Evolutionary conservation across 2,329 filamentous ascomycete genomes (phyloP), one percentile per base, ranked within the genome.

Genomic region (Phyllosticta capitalensis): DNA sequence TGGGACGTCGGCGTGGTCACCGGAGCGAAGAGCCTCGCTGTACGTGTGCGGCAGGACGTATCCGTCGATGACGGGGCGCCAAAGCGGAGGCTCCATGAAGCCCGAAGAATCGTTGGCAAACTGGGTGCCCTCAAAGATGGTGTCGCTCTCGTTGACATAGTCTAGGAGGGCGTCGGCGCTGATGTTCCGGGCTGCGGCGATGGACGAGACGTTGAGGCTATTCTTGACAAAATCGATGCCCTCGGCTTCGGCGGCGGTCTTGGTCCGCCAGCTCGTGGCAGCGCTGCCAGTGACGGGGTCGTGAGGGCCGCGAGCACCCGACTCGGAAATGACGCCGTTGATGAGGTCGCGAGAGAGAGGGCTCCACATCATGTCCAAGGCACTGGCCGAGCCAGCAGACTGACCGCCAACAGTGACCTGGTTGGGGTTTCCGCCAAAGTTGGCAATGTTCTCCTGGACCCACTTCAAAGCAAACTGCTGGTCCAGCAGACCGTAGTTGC

Each of bases 261-360:
- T 52, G n/a, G 24, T 52, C 14, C 54, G 49, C 14, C 58, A 58
- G 55, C 52, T 51, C 7, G 50, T 58, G 1, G 56, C 50, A 2
- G 50, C 30, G 10, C 50, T 12, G 0, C 49, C 56, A 5, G 26
- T 58, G 20, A 52, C 20, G 10, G 56, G 56, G 14, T 58, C 48
- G 6, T 48, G 56, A 1, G 56, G 28, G 1, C 50, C 66, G 14
- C 69, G 67, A 12, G 56, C 56, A 6, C 56, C 56, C 17, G 49
- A 52, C 50, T 58, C 56, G 3, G 56, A 28, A n/a, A 58, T 58
- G 20, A 53, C 56, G 50, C 50, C 56, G 49, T 53, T 10, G 30
- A 58, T 20, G 19, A 84, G 71, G 0, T 81, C 81, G 60, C 76
- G 78, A 3, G 63, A 70, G 63, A 84, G 83, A 0, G 83, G 70